Evolutionary conservation across 2,329 filamentous ascomycete species (phyloP), one percentile per base, ranked within the genome.

Genomic region (Clarireedia homoeocarpa): DNA sequence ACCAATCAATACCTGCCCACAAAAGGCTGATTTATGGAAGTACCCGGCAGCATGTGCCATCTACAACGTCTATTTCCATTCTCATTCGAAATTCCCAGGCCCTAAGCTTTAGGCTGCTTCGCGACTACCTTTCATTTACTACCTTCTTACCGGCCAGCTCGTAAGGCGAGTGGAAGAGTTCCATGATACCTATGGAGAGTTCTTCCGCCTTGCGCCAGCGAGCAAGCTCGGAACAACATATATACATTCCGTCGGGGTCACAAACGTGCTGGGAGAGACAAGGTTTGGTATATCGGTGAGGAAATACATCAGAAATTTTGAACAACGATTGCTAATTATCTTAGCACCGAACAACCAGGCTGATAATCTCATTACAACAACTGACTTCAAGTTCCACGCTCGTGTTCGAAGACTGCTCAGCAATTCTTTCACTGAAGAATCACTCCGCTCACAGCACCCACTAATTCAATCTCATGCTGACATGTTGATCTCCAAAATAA

Each of bases 401-500:
- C 61, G 61, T 23, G 62, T 67, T 53, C 61, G 64, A n/a, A 63
- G 61, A 49, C 44, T 61, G 15, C 51, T 70, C 4, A 59, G 61
- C 5, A 53, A 66, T 40, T 69, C 64, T 24, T 70, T 71, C 49
- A 67, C 66, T 6, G 61, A 61, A 5, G 64, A 63, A 39, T 61
- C 69, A 0, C 53, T 71, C 6, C 40, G 58, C n/a, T 66, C 70
- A 53, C 69, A 71, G 49, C 51, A 57, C 17, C 62, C 65, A 10
- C 46, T 69, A 3, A 58, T 61, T 14, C 40, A 57, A 45, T 53
- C 48, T n/a, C 51, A 55, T 26, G 39, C 57, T 48, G 44, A 57
- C 20, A 45, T 61, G 5, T 26, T 58, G 12, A 48, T 56, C 4
- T 38, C 24, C 3, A 40, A 47, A 6, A 30, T 60, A 1, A 27